These are phyloP conservation scores for Hypoxylon sp. DNA, from an alignment of 2,329 filamentous ascomycete genomes.

Conservation along the genomic window DNA sequence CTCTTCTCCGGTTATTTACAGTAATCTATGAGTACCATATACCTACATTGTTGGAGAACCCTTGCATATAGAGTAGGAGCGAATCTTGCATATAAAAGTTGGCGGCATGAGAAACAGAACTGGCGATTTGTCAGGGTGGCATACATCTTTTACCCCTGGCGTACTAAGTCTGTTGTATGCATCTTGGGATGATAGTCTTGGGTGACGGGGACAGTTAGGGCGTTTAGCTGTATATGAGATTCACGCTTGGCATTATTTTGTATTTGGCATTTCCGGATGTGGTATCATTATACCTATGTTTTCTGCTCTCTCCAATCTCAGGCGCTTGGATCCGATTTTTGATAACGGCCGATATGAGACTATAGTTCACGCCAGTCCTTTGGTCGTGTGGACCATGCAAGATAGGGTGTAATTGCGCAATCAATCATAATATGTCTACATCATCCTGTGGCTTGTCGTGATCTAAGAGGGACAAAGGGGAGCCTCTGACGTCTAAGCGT, in stretches of 20 bases:
- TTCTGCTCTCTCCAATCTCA: background rate
- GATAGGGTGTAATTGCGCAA: slow-evolving; percentile 35
- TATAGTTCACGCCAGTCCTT: slow-evolving; percentile 24
- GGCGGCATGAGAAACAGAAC: slow-evolving; percentile 36
- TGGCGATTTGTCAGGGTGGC: slow-evolving; percentile 35
- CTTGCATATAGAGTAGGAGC: slow-evolving; percentile 41
- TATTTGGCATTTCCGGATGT: slow-evolving; percentile 42
- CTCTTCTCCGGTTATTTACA: slow-evolving; percentile 26
- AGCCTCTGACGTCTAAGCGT: background rate
- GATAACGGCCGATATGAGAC: slow-evolving; percentile 13
- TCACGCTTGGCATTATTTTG: slow-evolving; percentile 17
- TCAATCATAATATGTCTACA: slow-evolving; percentile 30
- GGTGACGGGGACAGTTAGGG: slow-evolving; percentile 18
- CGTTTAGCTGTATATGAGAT: slow-evolving; percentile 21
- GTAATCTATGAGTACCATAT: slow-evolving; percentile 33
- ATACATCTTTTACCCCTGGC: slow-evolving; percentile 27
- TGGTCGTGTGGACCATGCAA: slow-evolving; percentile 3
- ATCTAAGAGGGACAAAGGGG: slow-evolving; percentile 2
- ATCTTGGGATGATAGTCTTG: slow-evolving; percentile 18
- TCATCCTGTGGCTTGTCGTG: slow-evolving; percentile 13
- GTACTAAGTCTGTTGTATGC: slow-evolving; percentile 19
- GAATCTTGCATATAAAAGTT: slow-evolving; percentile 42
- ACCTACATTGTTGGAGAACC: slow-evolving; percentile 37
- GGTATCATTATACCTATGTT: slow-evolving; percentile 41
- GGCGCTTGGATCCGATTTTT: slow-evolving; percentile 8